A percentile compares a stretch with the other conserved stretches of the same genome.
Evolutionary conservation across 2,329 filamentous ascomycete species (phyloP).

Genomic region (Claviceps maximensis): DNA sequence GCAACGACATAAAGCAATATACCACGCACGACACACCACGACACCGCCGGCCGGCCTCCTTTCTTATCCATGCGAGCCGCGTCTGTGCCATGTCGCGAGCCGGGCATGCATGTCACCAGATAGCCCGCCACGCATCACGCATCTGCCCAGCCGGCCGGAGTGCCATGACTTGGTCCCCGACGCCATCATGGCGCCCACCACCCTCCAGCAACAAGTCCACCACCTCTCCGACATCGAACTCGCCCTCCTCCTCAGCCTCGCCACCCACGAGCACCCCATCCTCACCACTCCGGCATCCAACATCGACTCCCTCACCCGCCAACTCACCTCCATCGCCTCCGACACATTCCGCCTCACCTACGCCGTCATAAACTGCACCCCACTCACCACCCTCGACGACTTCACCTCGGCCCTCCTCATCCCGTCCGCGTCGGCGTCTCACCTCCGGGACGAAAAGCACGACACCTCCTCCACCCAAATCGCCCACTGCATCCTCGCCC

Average conservation of each 20-base stretch:
- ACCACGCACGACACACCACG: too few relatives aligned
- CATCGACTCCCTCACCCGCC: slow-evolving; percentile 56
- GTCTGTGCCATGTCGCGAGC: too few relatives aligned
- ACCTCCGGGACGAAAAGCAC: slow-evolving; percentile 6
- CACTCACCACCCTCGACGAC: slow-evolving; percentile 64
- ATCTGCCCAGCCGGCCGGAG: too few relatives aligned
- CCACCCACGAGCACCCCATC: slow-evolving; percentile 76
- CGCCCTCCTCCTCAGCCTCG: slow-evolving; percentile 67
- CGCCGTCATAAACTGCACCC: slow-evolving; percentile 58
- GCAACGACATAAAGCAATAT: too few relatives aligned
- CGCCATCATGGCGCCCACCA: slow-evolving; percentile 1
- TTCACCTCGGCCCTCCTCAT: slow-evolving; percentile 59
- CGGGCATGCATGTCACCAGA: too few relatives aligned
- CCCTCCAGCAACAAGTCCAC: slow-evolving; percentile 56
- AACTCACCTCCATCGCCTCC: slow-evolving; percentile 58
- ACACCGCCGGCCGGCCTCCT: too few relatives aligned
- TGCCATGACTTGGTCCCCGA: too few relatives aligned
- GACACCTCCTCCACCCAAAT: slow-evolving; percentile 31
- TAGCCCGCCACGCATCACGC: too few relatives aligned
- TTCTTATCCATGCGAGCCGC: too few relatives aligned
- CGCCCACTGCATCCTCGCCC: slow-evolving; percentile 72
- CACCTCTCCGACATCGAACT: slow-evolving; percentile 78
- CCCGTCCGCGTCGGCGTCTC: slow-evolving; percentile 9
- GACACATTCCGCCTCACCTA: slow-evolving; percentile 61
- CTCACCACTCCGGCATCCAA: slow-evolving; percentile 55